These are phyloP conservation scores for Leersia perrieri DNA, from an alignment of 176 grass and related monocot species.

Conservation along the genomic window DNA sequence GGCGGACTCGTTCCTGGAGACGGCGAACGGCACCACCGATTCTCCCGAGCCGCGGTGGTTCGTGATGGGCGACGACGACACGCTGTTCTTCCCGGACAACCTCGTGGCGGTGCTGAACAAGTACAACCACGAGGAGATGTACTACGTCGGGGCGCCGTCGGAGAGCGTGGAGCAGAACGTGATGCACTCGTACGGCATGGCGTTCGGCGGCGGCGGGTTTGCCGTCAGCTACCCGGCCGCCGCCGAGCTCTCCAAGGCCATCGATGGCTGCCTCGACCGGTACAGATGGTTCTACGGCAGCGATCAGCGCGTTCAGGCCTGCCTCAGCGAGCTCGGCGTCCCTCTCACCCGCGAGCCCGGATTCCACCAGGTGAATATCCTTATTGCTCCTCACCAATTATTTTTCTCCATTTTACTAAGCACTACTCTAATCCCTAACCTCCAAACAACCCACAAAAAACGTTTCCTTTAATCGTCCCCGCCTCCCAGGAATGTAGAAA, in stretches of 20 bases:
- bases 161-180: slow-evolving; percentile 97
- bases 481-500: background rate
- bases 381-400: background rate
- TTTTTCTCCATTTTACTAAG: background rate
- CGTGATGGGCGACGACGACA: slow-evolving; percentile 99
- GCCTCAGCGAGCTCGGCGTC: slow-evolving; percentile 80
- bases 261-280: slow-evolving; percentile 76
- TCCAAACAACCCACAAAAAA: background rate
- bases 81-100: slow-evolving; percentile 93
- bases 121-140: slow-evolving; percentile 91
- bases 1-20: slow-evolving; percentile 55
- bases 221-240: slow-evolving; percentile 83
- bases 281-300: slow-evolving; percentile 79
- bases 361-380: slow-evolving; percentile 75
- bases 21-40: slow-evolving; percentile 19
- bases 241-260: slow-evolving; percentile 48
- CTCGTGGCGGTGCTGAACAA: slow-evolving; percentile 72
- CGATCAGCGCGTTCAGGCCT: slow-evolving; percentile 79
- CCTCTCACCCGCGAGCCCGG: slow-evolving; percentile 90
- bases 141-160: slow-evolving; percentile 86
- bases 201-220: slow-evolving; percentile 91
- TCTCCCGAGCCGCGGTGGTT: slow-evolving; percentile 59
- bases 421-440: background rate
- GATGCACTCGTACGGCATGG: slow-evolving; percentile 88
- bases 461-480: background rate